Base-by-base conservation (phyloP, 805 yeast genomes). In the Saccharomycopsis oosterbeekiorum region DNA sequence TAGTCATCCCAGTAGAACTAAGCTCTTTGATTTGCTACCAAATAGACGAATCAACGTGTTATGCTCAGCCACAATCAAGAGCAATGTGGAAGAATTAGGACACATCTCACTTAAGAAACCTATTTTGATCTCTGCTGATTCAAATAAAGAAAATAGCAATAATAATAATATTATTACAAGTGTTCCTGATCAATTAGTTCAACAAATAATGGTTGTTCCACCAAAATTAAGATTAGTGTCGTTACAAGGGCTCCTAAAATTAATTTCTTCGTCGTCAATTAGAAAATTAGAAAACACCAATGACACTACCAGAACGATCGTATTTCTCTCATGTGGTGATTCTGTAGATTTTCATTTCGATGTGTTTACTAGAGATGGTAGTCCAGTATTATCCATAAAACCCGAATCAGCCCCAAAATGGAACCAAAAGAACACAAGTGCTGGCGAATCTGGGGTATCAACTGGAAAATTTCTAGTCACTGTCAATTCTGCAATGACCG, bases 11-110 rank as follows among this genome's bases (percentile, higher is more conserved):
- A 24, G 34, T 26, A 68, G 67, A 19, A 66, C 73, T 6, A 71
- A 74, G 9, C 19, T 36, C 26, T 41, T 42, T 39, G 59, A 51
- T 11, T 19, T 40, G 21, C 77, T 93, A 63, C 97, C 98, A 1
- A 68, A 71, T 0, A 78, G 80, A 65, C 79, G 97, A 67, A 79
- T 89, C 50, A 92, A 88, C 66, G 80, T 94, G 5, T 75, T 94
- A 60, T 94, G 98, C 77, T 92, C 97, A 50, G 99, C 99, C 1
- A 94, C 99, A 0, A 83, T 90, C 75, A 89, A 89, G 67, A 83
- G 83, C 24, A 85, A 83, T 61, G 97, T 89, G 15, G 81, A 85
- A 67, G 84, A 88, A 67, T 77, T 94, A 60, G 97, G 97, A 26
- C 86, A 88, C 64, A 78, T 89, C 9, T 81, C 96, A 0, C 76